phyloP scores from a whole-genome alignment of 1,284 basidiomycete species.

The Ganoderma boninense region DNA sequence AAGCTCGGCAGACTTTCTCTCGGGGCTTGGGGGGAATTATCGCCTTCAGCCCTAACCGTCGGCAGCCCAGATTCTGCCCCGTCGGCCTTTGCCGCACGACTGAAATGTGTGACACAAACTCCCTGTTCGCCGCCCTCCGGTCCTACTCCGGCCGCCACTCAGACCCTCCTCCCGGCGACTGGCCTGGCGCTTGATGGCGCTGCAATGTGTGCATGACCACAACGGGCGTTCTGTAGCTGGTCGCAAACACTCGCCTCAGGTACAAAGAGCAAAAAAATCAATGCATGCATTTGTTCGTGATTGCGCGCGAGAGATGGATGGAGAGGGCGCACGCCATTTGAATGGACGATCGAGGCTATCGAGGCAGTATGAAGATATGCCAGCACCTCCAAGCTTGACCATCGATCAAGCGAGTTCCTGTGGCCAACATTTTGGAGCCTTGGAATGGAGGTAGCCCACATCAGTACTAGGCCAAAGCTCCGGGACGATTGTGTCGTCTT shows the following conservation, averaged over 20 bases:
- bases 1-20: constrained; percentile 14
- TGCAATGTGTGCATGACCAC: background rate
- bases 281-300: background rate
- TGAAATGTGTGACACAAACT: background rate
- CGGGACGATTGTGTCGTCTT: background rate
- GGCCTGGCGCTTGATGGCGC: background rate
- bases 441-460: background rate
- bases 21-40: constrained; percentile 16
- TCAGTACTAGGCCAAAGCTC: background rate
- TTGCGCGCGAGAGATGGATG: background rate
- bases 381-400: background rate
- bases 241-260: background rate
- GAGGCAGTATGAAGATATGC: background rate
- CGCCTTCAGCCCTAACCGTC: background rate
- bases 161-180: background rate
- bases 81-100: background rate
- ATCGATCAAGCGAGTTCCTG: background rate
- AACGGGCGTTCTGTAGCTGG: background rate
- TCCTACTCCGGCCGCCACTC: background rate
- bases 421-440: background rate
- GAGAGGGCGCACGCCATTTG: background rate
- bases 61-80: background rate
- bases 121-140: background rate
- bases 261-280: background rate
- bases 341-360: background rate